Percentiles rank a stretch among this genome's conserved stretches.
phyloP scores from a whole-genome alignment of 2,329 filamentous ascomycete species.

The Arthrobotrys conoides region DNA sequence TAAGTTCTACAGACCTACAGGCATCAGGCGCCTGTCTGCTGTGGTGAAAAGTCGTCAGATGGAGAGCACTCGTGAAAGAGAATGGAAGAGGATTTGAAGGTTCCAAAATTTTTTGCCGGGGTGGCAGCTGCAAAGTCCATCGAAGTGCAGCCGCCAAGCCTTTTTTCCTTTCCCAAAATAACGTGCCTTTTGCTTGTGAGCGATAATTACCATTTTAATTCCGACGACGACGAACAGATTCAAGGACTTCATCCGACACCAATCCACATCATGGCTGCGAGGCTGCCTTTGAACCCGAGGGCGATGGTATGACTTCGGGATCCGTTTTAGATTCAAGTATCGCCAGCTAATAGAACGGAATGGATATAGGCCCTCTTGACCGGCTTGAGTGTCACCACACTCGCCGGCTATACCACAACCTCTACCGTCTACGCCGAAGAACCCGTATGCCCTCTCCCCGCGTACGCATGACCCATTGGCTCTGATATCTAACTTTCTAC shows the following conservation, averaged over 20 bases:
- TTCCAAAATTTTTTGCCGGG: slow-evolving; percentile 53
- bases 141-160: slow-evolving; percentile 48
- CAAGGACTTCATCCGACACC: slow-evolving; percentile 19
- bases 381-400: slow-evolving; percentile 49
- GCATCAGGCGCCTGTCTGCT: slow-evolving; percentile 37
- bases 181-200: slow-evolving; percentile 45
- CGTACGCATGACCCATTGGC: slow-evolving; percentile 5
- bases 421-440: slow-evolving; percentile 58
- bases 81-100: slow-evolving; percentile 20
- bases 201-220: slow-evolving; percentile 32
- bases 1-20: slow-evolving; percentile 25
- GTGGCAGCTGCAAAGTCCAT: slow-evolving; percentile 43
- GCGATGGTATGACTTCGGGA: slow-evolving; percentile 39
- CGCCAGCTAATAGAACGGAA: slow-evolving; percentile 16
- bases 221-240: slow-evolving; percentile 17
- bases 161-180: slow-evolving; percentile 40
- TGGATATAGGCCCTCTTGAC: slow-evolving; percentile 51
- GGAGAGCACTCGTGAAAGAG: slow-evolving; percentile 13
- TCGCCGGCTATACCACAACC: slow-evolving; percentile 53
- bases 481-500: slow-evolving; percentile 9
- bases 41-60: slow-evolving; percentile 21
- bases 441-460: slow-evolving; percentile 36
- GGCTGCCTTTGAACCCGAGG: slow-evolving; percentile 57
- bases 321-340: slow-evolving; percentile 3
- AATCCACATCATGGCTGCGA: slow-evolving; percentile 54